Evolutionary conservation across 1,139 yeast genomes (phyloP), one percentile per base, ranked within the genome.

Genomic region (Blastobotrys illinoisensis): DNA sequence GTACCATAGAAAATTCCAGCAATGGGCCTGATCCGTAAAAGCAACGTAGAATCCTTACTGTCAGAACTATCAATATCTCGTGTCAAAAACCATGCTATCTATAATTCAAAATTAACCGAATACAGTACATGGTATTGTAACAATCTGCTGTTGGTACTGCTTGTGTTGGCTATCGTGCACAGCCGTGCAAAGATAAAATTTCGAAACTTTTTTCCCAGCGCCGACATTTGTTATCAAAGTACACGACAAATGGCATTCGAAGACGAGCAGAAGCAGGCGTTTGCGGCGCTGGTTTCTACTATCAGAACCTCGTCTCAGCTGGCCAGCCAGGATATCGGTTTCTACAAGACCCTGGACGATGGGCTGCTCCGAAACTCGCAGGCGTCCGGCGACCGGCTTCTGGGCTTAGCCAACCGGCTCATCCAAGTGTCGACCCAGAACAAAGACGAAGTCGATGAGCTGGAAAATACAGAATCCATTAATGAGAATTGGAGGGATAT

Each of bases 321-420:
- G 48, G 86, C 90, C 1, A 82, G 89, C 0, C 89, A 88, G 60
- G 99, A 93, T 72, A 79, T 90, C 23, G 79, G 79, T 47, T 93
- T 91, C 64, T 82, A 83, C 71, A 79, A 78, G 54, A 81, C 90
- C 48, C 69, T 90, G n/a, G 95, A 89, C 64, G 64, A 75, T 1
- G 66, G 70, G 0, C 67, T 87, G 26, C 73, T 79, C 5, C 57
- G 63, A 1, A 67, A 76, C 18, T 73, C 83, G 21, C 78, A 79
- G 32, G 62, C 65, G 1, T 69, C 81, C 1, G 76, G 84, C 1
- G 62, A 65, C 5, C 70, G 75, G 32, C 64, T 90, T 14, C 69
- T 86, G 47, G 73, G 69, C 4, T 64, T 86, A 49, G 78, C 86
- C 51, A 85, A 85, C 65, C 73, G 71, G 18, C 63, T 89, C 20